Conservation (phyloP, 1,284 basidiomycete species). For the Rhodotorula glutinis region DNA sequence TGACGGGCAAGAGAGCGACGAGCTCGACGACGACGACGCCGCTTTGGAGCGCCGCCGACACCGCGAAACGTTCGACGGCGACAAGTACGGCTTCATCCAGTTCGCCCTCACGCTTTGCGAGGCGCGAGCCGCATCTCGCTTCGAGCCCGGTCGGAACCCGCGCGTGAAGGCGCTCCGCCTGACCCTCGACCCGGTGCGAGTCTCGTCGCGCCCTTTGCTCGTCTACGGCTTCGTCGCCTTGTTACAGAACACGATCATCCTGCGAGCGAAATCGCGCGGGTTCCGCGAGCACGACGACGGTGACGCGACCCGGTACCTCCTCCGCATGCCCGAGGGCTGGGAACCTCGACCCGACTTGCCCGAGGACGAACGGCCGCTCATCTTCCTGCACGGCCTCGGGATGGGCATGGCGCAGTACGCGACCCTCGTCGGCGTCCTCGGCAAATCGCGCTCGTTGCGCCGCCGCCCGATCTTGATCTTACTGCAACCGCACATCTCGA, state of each 20-base stretch:
- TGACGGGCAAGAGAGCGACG: conserved; percentile 1
- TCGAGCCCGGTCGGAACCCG: conserved; percentile 63
- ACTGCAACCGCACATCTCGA: conserved; percentile 78
- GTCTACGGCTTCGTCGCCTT: conserved; percentile 53
- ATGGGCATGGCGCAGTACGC: conserved; percentile 59
- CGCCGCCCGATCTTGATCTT: conserved; percentile 73
- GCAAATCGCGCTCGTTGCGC: conserved; percentile 51
- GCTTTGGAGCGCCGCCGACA: background rate
- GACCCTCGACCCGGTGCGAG: conserved; percentile 72
- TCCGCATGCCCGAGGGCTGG: conserved; percentile 61
- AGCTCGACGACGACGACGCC: background rate
- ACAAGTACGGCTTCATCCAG: conserved; percentile 32
- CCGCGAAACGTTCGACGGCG: conserved; percentile 17
- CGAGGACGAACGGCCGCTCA: conserved; percentile 58
- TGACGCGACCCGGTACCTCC: conserved; percentile 9
- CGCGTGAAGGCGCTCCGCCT: conserved; percentile 63
- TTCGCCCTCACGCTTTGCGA: conserved; percentile 41
- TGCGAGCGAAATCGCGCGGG: conserved; percentile 58
- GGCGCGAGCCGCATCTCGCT: conserved; percentile 61
- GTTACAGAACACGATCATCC: conserved; percentile 57
- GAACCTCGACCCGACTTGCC: conserved; percentile 49
- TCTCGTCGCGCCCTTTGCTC: conserved; percentile 47
- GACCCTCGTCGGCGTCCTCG: conserved; percentile 49
- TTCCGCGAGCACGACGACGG: conserved; percentile 11
- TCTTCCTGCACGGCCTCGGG: conserved; percentile 84